Evolutionary conservation across 2,329 filamentous ascomycete genomes (phyloP), one percentile per base, ranked within the genome.

Genomic region (Teratosphaeria zuluensis): DNA sequence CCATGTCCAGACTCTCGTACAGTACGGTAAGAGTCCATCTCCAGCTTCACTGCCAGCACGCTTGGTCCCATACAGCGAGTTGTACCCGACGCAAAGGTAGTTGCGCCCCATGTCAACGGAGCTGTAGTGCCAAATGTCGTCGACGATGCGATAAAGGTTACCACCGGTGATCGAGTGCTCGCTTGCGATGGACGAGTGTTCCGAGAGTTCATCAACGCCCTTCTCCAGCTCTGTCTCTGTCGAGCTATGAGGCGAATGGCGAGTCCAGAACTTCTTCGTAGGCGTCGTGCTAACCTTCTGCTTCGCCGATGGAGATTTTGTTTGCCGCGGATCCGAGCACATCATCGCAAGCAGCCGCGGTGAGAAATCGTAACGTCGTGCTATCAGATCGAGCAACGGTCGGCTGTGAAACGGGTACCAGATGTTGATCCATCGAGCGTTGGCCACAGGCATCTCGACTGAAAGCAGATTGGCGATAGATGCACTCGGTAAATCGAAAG

Each of bases 51-150:
- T 12, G 8, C 51, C 57, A 14, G 54, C 51, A 46, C 57, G 56
- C 38, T 68, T 69, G 12, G 66, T 68, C 1, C 68, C 69, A 62
- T 81, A 82, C 61, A 82, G 78, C 73, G 78, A 87, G 69, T 90
- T 90, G 66, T 86, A 89, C 30, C 88, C 88, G 51, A 90, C 76
- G 65, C 86, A 89, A 1, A 89, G 77, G 84, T 86, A 89, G 69
- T 78, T 79, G 16, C 78, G 74, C 0, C 86, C 87, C 70, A 86
- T 82, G 65, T 91, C 88, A 14, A 89, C 81, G 0, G 86, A 87
- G 14, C 84, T 86, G 70, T 88, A 91, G 69, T 90, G 87, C 77
- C 87, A 87, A n/a, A 89, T 85, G 57, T 86, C 81, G 62, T 88
- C 80, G 5, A 87, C 81, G 51, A 90, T 78, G 32, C 82, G 75